These are phyloP conservation scores for Salix brachista DNA, from an alignment of 345 rosid genomes.

Conservation along the genomic window DNA sequence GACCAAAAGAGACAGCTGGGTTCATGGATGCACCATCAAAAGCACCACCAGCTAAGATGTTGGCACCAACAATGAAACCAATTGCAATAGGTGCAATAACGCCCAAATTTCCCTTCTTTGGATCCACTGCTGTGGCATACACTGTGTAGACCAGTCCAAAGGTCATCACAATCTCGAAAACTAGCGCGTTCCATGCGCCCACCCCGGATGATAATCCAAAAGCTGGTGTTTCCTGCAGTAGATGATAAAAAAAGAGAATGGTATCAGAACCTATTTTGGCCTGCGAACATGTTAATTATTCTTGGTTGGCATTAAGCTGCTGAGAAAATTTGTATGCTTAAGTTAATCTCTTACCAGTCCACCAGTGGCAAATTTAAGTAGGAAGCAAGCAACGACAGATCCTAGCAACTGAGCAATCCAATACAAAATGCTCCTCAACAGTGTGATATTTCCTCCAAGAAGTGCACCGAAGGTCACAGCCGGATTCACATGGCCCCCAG, in stretches of 20 bases:
- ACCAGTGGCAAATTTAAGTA: slow-evolving; percentile 19
- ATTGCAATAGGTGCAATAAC: slow-evolving; percentile 31
- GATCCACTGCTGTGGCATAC: slow-evolving; percentile 26
- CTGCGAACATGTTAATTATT: too few relatives aligned
- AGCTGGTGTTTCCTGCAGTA: slow-evolving; percentile 34
- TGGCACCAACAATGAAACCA: slow-evolving; percentile 43
- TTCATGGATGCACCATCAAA: slow-evolving; percentile 33
- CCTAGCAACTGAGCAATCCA: slow-evolving; percentile 26
- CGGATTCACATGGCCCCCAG: slow-evolving; percentile 23
- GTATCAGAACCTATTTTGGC: neutral
- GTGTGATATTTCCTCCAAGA: slow-evolving; percentile 20
- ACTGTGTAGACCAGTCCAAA: slow-evolving; percentile 26
- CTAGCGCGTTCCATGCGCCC: neutral
- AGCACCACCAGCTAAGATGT: slow-evolving; percentile 40
- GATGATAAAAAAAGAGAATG: neutral
- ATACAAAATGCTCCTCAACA: slow-evolving; percentile 17
- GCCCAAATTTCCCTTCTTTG: slow-evolving; percentile 26
- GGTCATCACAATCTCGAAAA: slow-evolving; percentile 22
- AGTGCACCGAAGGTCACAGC: slow-evolving; percentile 26
- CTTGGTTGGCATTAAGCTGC: too few relatives aligned
- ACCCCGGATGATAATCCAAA: slow-evolving; percentile 29
- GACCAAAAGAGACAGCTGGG: slow-evolving; percentile 14
- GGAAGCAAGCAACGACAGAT: slow-evolving; percentile 24
- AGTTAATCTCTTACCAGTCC: slow-evolving; percentile 3
- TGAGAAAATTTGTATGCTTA: neutral